A percentile compares a stretch with the other conserved stretches of the same genome.
Evolutionary conservation across 768 basidiomycete species (phyloP).

Genomic region (Boletus bicolor): DNA sequence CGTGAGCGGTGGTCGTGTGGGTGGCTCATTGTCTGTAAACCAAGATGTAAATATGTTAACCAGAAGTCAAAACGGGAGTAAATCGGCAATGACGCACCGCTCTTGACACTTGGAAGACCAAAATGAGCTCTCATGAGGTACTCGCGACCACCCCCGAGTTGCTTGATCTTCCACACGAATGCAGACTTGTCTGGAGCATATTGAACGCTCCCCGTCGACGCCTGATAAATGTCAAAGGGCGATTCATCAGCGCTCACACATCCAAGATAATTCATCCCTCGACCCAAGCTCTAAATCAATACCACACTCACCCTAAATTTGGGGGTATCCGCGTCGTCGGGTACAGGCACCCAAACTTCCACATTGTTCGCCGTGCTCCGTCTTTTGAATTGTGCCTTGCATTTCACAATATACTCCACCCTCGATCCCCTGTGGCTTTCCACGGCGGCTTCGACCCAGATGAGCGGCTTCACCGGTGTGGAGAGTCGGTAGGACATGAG

Average conservation of each 20-base stretch:
- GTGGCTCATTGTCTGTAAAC: conserved; percentile 60
- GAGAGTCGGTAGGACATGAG: conserved; percentile 97
- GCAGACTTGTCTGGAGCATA: conserved; percentile 98
- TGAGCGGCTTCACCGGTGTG: conserved; percentile 93
- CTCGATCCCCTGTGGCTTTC: conserved; percentile 93
- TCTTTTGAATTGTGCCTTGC: conserved; percentile 96
- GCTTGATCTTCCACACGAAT: conserved; percentile 99
- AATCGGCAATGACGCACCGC: conserved; percentile 50
- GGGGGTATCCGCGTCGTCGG: conserved; percentile 96
- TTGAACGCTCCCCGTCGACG: conserved; percentile 91
- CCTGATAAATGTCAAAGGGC: conserved; percentile 43
- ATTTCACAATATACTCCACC: conserved; percentile 95
- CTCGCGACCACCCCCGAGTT: conserved; percentile 91
- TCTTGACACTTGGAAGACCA: conserved; percentile 89
- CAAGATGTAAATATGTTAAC: conserved; percentile 33
- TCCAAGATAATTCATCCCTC: not conserved
- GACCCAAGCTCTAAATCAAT: not conserved
- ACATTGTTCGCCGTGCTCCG: conserved; percentile 97
- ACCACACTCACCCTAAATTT: conserved; percentile 76
- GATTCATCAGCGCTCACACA: not conserved
- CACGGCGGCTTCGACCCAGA: conserved; percentile 93
- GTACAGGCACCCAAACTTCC: conserved; percentile 98
- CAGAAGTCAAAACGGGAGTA: not conserved
- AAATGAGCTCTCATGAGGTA: conserved; percentile 99
- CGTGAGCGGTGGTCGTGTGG: conserved; percentile 87